These are phyloP conservation scores for Davidsoniella australis DNA, from an alignment of 2,329 filamentous ascomycete genomes.

Conservation along the genomic window DNA sequence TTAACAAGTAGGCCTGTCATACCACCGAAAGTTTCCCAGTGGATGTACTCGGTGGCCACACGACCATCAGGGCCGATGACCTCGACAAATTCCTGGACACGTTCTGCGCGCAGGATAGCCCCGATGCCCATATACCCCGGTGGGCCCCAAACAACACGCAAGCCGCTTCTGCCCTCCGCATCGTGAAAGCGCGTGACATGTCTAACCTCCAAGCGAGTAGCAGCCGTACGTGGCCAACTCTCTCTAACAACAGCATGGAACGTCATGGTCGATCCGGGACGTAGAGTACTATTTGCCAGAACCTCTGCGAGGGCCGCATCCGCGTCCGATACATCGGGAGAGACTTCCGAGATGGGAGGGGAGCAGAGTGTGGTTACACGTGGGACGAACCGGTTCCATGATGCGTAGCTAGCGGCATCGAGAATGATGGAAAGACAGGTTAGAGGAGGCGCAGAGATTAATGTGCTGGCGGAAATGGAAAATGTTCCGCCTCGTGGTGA, in stretches of 20 bases:
- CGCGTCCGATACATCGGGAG: neutral
- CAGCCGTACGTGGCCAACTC: neutral
- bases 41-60: conserved; percentile 22
- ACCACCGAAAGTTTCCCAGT: conserved; percentile 30
- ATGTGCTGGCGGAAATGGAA: neutral
- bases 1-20: conserved; percentile 21
- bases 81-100: conserved; percentile 26
- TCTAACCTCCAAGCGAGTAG: neutral
- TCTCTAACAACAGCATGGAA: neutral
- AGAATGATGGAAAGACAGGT: neutral
- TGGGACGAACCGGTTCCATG: conserved; percentile 6
- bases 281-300: neutral
- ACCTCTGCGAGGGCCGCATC: neutral
- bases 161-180: conserved; percentile 19
- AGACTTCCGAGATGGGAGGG: neutral
- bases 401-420: neutral
- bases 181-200: conserved; percentile 20
- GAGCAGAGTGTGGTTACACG: neutral
- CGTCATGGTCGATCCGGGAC: neutral
- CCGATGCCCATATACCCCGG: conserved; percentile 15
- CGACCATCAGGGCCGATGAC: conserved; percentile 12
- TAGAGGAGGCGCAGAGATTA: neutral
- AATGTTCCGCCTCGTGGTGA: neutral
- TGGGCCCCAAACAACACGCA: conserved; percentile 24
- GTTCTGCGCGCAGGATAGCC: conserved; percentile 23